Evolutionary conservation across 2,329 filamentous ascomycete genomes (phyloP).

Genomic region (Chalara sp.): DNA sequence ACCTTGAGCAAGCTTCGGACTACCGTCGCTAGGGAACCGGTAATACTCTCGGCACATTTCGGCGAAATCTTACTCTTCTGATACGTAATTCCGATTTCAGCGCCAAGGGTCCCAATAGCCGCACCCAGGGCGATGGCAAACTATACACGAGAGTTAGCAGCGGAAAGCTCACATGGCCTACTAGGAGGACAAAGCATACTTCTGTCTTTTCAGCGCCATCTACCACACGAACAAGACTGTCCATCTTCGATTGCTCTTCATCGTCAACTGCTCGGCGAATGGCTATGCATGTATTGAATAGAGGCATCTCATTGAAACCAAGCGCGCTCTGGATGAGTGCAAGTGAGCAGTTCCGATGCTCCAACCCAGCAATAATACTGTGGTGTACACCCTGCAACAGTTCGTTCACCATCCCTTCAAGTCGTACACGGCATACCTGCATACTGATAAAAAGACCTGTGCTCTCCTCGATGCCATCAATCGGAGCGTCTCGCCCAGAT

Average conservation of each 20-base stretch:
- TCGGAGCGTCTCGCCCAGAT: slow-evolving; percentile 44
- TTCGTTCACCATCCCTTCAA: neutral
- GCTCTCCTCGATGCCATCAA: slow-evolving; percentile 32
- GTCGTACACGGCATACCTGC: slow-evolving; percentile 39
- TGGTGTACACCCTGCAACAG: neutral
- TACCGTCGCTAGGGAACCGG: neutral
- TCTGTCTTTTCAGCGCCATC: neutral
- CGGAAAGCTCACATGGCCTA: no score
- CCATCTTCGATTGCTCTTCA: neutral
- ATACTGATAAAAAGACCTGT: slow-evolving; percentile 49
- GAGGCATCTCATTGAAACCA: neutral
- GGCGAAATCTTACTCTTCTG: neutral
- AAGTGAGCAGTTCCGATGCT: neutral
- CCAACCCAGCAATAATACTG: neutral
- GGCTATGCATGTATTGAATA: neutral
- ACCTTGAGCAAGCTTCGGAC: neutral
- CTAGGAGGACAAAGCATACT: neutral
- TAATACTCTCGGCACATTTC: neutral
- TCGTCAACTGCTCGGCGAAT: neutral
- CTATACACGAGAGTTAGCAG: neutral
- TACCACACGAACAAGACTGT: neutral
- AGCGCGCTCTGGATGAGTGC: neutral
- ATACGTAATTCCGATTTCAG: neutral
- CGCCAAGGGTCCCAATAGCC: neutral
- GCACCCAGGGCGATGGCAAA: neutral